Base-by-base conservation (phyloP, 805 yeast genomes). In the Isabelozyma gotoi region DNA sequence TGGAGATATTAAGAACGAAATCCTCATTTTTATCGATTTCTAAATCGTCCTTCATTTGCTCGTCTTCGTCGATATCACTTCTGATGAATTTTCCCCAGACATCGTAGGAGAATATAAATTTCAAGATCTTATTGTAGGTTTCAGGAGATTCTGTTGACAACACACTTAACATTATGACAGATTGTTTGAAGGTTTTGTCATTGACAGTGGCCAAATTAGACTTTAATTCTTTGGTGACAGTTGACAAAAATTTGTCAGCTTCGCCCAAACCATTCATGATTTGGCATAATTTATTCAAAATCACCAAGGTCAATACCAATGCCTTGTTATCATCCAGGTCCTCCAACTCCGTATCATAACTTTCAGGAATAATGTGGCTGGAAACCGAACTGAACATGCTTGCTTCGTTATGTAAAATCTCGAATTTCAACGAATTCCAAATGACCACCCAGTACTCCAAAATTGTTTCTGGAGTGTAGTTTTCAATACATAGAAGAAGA, bases 391-490 rank as follows among this genome's bases (percentile, higher is more conserved):
- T 35, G 5, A 41, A 40, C 19, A 42, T 55, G 55, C 47, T 65
- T 45, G 46, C 71, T 43, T 85, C 88, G 34, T 83, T 84, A 60
- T 92, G 96, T 44, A 92, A 68, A n/a, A 92, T 75, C 62, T 92
- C 97, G 60, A 80, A 90, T 60, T 92, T 92, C 41, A 92, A 67
- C 0, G 96, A 88, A 52, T 87, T 85, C 96, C 96, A 94, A 4
- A 92, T 57, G 1, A 84, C 77, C 6, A 77, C 58, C 91, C 96
- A 91, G 57, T 80, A 76, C 8, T 73, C 74, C 21, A 74, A 65
- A 7, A 86, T 61, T 0, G 80, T 71, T 5, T 70, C 73, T 0
- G 63, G 53, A 0, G 78, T 70, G 56, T 85, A 88, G 5, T 62
- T 64, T 11, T 69, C 62, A 7, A 88, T 65, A 49, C 94, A 84